Conservation (phyloP, 192 early-diverging fungal species). For the Endogone sp. region DNA sequence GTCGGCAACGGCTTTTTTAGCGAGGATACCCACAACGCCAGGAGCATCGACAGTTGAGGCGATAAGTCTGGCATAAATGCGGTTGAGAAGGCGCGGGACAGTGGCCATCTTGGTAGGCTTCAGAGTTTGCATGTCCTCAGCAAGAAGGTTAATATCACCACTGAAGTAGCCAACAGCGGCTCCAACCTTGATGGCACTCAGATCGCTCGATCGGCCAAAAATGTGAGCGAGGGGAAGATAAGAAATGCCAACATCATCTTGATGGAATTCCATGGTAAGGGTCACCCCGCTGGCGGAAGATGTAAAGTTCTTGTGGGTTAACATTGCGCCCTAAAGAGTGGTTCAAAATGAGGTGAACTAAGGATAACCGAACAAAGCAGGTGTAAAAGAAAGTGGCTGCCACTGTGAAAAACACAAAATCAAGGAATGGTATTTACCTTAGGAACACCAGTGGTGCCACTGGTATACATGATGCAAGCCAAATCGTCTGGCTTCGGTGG, state of each 20-base stretch:
- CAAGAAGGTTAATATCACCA: constrained; percentile 63
- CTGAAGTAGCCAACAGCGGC: constrained; percentile 75
- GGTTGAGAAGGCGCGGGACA: constrained; percentile 86
- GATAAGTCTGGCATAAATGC: constrained; percentile 79
- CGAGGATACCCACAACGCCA: constrained; percentile 57
- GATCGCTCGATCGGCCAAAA: constrained; percentile 67
- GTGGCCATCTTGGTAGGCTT: constrained; percentile 81
- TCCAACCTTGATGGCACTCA: constrained; percentile 48
- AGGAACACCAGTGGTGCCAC: constrained; percentile 82
- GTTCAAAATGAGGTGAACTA: background rate
- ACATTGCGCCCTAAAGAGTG: constrained; percentile 51
- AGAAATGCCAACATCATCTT: constrained; percentile 37
- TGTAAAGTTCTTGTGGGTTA: constrained; percentile 72
- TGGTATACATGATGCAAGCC: constrained; percentile 75
- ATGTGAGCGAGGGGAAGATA: constrained; percentile 91
- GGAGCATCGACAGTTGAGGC: constrained; percentile 53
- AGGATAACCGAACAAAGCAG: background rate
- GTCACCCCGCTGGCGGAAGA: constrained; percentile 35
- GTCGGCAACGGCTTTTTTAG: constrained; percentile 50
- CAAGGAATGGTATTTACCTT: constrained; percentile 41
- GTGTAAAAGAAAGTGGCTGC: background rate
- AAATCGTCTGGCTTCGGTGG: constrained; percentile 63
- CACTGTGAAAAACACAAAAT: constrained; percentile 7
- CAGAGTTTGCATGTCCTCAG: constrained; percentile 78
- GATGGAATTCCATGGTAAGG: constrained; percentile 4